Evolutionary conservation across 1,284 basidiomycete species (phyloP).

Genomic region (Marasmius fiardii): DNA sequence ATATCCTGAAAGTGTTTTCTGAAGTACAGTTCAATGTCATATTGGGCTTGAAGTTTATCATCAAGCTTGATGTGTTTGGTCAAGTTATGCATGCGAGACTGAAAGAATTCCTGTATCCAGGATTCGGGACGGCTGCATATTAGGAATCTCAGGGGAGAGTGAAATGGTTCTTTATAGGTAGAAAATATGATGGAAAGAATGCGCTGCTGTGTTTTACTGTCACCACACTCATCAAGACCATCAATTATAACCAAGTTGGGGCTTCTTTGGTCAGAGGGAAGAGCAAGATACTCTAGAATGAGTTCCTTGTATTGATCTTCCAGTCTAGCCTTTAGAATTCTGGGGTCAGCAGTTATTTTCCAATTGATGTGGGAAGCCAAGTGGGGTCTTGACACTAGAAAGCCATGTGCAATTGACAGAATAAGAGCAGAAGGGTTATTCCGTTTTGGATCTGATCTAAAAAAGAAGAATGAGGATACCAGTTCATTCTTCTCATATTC

Average conservation of each 20-base stretch:
- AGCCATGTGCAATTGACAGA: constrained; percentile 1
- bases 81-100: not conserved
- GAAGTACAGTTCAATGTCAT: not conserved
- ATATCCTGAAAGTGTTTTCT: not conserved
- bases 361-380: not conserved
- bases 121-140: constrained; percentile 23
- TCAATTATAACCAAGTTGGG: not conserved
- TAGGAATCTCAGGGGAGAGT: constrained; percentile 22
- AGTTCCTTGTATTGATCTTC: constrained; percentile 5
- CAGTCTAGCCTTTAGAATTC: not conserved
- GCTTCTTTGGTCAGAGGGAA: too few relatives aligned
- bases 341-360: not conserved
- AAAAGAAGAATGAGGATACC: constrained; percentile 18
- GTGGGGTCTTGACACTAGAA: not conserved
- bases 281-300: not conserved
- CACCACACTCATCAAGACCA: constrained; percentile 6
- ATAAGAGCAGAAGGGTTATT: constrained; percentile 1
- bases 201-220: not conserved
- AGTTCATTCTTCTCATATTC: not conserved
- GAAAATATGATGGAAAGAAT: not conserved
- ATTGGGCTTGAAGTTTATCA: not conserved
- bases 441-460: constrained; percentile 7
- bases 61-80: not conserved
- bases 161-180: not conserved
- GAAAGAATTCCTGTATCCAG: constrained; percentile 19